Evolutionary conservation across 345 rosid genomes (phyloP).

Genomic region (Eucalyptus marginata): DNA sequence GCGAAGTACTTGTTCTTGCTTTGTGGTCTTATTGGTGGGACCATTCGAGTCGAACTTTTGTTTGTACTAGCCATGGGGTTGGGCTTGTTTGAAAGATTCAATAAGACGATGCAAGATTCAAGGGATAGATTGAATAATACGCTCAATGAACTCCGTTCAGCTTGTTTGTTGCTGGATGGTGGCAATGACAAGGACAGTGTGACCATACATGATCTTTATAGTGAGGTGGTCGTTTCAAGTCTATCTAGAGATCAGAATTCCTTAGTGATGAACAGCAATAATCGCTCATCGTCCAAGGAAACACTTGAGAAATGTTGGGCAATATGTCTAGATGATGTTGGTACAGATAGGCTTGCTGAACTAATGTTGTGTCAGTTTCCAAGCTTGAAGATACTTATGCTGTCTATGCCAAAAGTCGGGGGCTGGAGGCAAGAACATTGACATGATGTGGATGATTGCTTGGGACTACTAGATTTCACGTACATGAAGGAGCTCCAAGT

Average conservation of each 20-base stretch:
- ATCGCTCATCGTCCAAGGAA: rapidly evolving
- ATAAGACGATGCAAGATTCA: rapidly evolving
- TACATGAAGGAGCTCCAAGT: rapidly evolving
- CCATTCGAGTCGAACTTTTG: rapidly evolving
- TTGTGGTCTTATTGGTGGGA: too few relatives aligned
- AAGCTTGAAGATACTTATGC: rapidly evolving
- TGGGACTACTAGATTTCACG: rapidly evolving
- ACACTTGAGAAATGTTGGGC: not conserved
- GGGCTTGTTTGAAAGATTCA: too few relatives aligned
- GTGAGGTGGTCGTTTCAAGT: rapidly evolving
- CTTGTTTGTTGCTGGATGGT: not conserved
- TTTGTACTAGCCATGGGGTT: too few relatives aligned
- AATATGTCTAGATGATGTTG: rapidly evolving
- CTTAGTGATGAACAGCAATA: rapidly evolving
- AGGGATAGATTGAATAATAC: too few relatives aligned
- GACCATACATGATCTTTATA: too few relatives aligned
- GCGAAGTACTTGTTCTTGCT: rapidly evolving
- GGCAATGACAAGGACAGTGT: too few relatives aligned
- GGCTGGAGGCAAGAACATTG: rapidly evolving
- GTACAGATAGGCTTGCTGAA: rapidly evolving
- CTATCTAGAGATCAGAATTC: rapidly evolving
- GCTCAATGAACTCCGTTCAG: not conserved
- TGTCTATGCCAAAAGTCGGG: not conserved
- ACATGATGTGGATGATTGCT: rapidly evolving
- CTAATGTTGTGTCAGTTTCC: rapidly evolving